Percentiles rank a stretch among this genome's conserved stretches.
Evolutionary conservation across 192 early-diverging fungal genomes (phyloP).

Genomic region (Podila clonocystis): DNA sequence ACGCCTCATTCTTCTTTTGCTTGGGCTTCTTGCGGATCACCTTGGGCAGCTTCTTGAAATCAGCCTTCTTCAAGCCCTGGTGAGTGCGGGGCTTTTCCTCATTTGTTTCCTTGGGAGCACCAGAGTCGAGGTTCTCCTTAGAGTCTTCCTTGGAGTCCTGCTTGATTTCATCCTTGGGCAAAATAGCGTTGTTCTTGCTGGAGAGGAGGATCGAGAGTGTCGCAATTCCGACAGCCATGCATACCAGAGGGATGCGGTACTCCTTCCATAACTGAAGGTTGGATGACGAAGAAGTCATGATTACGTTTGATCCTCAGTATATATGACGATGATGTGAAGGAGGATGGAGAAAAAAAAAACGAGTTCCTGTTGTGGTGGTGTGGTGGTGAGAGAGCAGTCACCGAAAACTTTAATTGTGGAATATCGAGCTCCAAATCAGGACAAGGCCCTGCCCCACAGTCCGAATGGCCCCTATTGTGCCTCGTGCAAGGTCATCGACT

Average conservation of each 20-base stretch:
- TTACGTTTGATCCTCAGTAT: not conserved
- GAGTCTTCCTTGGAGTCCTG: constrained; percentile 8
- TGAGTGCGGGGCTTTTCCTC: constrained; percentile 32
- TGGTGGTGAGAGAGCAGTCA: not conserved
- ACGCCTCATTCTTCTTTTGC: constrained; percentile 25
- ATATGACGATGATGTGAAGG: no score
- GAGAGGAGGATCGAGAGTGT: constrained; percentile 43
- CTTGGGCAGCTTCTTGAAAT: constrained; percentile 37
- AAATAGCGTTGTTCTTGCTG: constrained; percentile 17
- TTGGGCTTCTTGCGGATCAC: constrained; percentile 53
- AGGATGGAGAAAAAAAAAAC: not conserved
- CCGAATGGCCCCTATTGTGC: constrained; percentile 16
- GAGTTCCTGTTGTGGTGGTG: not conserved
- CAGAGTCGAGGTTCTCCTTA: not conserved
- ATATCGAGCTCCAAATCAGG: not conserved
- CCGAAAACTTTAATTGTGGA: no score
- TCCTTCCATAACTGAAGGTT: constrained; percentile 47
- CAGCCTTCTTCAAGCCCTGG: constrained; percentile 46
- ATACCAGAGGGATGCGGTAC: constrained; percentile 49
- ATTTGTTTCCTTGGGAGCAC: constrained; percentile 4
- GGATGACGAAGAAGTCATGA: constrained; percentile 35
- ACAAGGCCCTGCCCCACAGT: not conserved
- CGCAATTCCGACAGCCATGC: constrained; percentile 44
- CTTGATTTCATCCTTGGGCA: constrained; percentile 8
- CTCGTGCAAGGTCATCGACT: constrained; percentile 29